Evolutionary conservation across 1,139 yeast genomes (phyloP), one percentile per base, ranked within the genome.

Genomic region (Pichia sp.): DNA sequence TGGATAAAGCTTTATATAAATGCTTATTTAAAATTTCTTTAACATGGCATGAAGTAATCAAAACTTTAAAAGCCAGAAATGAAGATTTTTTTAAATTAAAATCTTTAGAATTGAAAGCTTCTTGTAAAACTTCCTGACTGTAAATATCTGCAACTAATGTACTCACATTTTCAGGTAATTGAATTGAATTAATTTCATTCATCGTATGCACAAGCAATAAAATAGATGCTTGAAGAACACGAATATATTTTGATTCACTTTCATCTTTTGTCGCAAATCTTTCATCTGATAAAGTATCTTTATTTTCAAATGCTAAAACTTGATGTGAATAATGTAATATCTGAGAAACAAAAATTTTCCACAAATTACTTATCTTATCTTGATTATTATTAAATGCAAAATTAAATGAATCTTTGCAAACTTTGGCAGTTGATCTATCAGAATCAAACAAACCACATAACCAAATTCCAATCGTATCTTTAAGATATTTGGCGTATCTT

Each of bases 381-480:
- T 66, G 63, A 51, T 77, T 79, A 44, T 75, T 69, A 27, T 79
- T 78, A 63, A 89, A 87, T 8, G 86, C 75, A 7, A 63, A 63
- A 27, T 70, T 63, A 35, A 88, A 64, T 8, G 77, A 68, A 30
- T 69, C 66, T 33, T 62, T 59, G n/a, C 88, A 75, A 0, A 79
- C 65, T 31, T 65, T 66, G 0, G 83, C 69, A 1, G 86, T 92
- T 4, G 73, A 58, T 44, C 78, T 66, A 56, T 89, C 97, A 2
- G 73, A 62, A 59, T 90, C 97, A 59, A 73, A 83, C 2, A 74
- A 61, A 0, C 95, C 95, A 43, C 80, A 73, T 6, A 88, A 61
- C 82, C 95, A 80, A 1, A 84, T 68, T 0, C 95, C 92, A 8
- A 87, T 71, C 0, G 84, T 74, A 55, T 85, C 84, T 56, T 79